Percentiles rank a stretch among this genome's conserved stretches.
phyloP scores from a whole-genome alignment of 345 rosid species.

The Melastoma malabathricum region DNA sequence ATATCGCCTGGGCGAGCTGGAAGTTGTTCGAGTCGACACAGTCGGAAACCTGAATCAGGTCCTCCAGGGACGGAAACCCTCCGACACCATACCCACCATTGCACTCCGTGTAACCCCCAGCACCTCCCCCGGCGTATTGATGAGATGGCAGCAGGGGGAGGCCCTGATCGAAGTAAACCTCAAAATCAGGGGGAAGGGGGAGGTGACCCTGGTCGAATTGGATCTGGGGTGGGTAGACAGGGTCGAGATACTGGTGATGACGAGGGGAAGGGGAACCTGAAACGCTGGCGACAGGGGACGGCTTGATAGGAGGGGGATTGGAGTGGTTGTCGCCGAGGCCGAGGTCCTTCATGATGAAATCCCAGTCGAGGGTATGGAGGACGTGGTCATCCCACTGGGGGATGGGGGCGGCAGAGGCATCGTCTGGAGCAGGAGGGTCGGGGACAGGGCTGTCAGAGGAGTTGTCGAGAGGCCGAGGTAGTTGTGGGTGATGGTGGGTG shows the following conservation, averaged over 20 bases:
- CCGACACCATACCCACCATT: slow-evolving; percentile 4
- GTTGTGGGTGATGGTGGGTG: slow-evolving; percentile 67
- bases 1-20: slow-evolving; percentile 58
- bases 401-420: slow-evolving; percentile 4
- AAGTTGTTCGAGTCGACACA: slow-evolving; percentile 70
- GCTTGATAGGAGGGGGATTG: slow-evolving; percentile 15
- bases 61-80: slow-evolving; percentile 55
- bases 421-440: background rate
- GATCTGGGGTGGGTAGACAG: slow-evolving; percentile 3
- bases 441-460: slow-evolving; percentile 9
- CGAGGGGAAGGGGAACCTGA: slow-evolving; percentile 4
- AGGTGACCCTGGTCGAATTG: too few relatives aligned
- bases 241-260: slow-evolving; percentile 8
- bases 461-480: slow-evolving; percentile 38
- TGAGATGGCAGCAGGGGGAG: too few relatives aligned
- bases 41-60: slow-evolving; percentile 65
- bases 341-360: slow-evolving; percentile 67
- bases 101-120: too few relatives aligned
- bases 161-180: too few relatives aligned
- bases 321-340: slow-evolving; percentile 52
- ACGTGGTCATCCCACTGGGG: slow-evolving; percentile 52
- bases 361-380: slow-evolving; percentile 74
- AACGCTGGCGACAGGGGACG: background rate
- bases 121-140: too few relatives aligned
- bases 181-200: too few relatives aligned